A percentile compares a stretch with the other conserved stretches of the same genome.
Conservation (phyloP, 78 protist genomes). For the Guillardia theta region DNA sequence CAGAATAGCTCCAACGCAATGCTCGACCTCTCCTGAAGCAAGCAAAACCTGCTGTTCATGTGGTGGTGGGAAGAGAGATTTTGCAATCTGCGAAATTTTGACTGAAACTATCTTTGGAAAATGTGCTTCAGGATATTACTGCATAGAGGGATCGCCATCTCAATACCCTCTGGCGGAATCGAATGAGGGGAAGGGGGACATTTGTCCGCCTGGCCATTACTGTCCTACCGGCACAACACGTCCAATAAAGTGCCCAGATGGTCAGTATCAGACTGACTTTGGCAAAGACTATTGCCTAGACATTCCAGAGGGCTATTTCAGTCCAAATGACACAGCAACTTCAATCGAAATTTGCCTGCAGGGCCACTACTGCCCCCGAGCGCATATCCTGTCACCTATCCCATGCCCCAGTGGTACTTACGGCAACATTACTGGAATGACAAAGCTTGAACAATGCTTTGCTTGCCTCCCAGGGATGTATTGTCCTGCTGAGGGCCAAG, state of each 20-base stretch:
- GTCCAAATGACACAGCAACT: not conserved
- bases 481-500: constrained; percentile 37
- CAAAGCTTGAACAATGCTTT: not conserved
- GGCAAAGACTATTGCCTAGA: not conserved
- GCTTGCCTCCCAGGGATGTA: constrained; percentile 59
- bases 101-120: not conserved
- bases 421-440: not conserved
- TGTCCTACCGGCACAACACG: constrained; percentile 52
- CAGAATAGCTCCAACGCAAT: too few relatives aligned
- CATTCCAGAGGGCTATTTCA: not conserved
- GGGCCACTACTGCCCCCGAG: constrained; percentile 57
- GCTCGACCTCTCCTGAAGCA: too few relatives aligned
- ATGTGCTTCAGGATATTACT: constrained; percentile 17
- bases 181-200: not conserved
- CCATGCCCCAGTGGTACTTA: constrained; percentile 69
- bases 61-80: too few relatives aligned
- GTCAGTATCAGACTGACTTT: not conserved
- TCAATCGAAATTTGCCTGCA: not conserved
- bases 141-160: not conserved
- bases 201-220: constrained; percentile 56
- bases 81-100: not conserved
- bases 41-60: too few relatives aligned
- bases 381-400: not conserved
- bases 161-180: not conserved
- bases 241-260: constrained; percentile 32